phyloP scores from a whole-genome alignment of 1,139 yeast species.

The Yamadazyma diospyri region DNA sequence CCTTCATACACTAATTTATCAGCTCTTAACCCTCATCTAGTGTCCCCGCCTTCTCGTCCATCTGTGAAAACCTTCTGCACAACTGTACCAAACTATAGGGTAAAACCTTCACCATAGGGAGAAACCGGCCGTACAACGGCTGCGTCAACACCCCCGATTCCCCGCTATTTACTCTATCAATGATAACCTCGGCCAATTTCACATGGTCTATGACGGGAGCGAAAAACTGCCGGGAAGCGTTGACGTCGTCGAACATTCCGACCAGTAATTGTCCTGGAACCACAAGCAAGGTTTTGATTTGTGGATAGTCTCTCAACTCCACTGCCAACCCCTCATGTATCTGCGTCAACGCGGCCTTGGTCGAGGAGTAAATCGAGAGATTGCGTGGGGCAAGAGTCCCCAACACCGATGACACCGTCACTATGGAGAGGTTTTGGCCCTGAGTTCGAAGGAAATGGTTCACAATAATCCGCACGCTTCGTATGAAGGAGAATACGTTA shows the following conservation, averaged over 20 bases:
- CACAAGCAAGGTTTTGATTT: conserved; percentile 47
- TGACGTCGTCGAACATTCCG: conserved; percentile 58
- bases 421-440: conserved; percentile 43
- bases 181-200: conserved; percentile 42
- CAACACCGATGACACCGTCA: conserved; percentile 65
- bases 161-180: conserved; percentile 40
- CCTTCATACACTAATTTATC: too few species aligned
- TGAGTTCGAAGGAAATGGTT: background rate
- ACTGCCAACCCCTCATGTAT: conserved; percentile 56
- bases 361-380: conserved; percentile 60
- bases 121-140: conserved; percentile 60
- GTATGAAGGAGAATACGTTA: conserved; percentile 56
- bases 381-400: conserved; percentile 71
- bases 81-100: conserved; percentile 48
- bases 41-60: conserved; percentile 50
- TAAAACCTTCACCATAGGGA: conserved; percentile 49
- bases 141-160: conserved; percentile 49
- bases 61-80: conserved; percentile 49
- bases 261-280: conserved; percentile 69
- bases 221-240: conserved; percentile 53
- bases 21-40: too few species aligned
- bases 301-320: conserved; percentile 33
- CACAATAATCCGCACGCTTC: conserved; percentile 14
- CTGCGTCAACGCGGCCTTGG: conserved; percentile 61
- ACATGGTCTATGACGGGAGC: conserved; percentile 58